Evolutionary conservation across 176 grass and related monocot genomes (phyloP).

Genomic region (Cymbopogon citratus): DNA sequence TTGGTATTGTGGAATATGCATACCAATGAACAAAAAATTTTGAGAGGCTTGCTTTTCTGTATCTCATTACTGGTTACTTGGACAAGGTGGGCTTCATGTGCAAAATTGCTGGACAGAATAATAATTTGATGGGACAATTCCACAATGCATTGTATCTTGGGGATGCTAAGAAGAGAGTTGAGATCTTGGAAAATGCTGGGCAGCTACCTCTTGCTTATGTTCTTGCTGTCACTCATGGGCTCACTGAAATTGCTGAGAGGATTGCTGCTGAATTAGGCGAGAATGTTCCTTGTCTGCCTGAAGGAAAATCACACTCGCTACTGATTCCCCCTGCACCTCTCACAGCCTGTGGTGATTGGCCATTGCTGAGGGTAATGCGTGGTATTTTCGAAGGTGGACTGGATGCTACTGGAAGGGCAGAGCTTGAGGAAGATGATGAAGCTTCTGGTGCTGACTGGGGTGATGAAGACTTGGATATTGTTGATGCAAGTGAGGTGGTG

Average conservation of each 20-base stretch:
- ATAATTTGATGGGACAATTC: constrained; percentile 88
- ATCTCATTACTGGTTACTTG: constrained; percentile 78
- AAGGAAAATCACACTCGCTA: constrained; percentile 54
- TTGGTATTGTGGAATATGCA: constrained; percentile 87
- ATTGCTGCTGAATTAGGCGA: constrained; percentile 70
- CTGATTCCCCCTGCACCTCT: constrained; percentile 64
- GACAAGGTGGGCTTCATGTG: constrained; percentile 81
- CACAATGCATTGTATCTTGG: constrained; percentile 89
- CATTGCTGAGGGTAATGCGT: constrained; percentile 75
- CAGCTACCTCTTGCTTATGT: constrained; percentile 85
- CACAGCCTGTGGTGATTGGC: constrained; percentile 59
- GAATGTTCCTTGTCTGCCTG: constrained; percentile 56
- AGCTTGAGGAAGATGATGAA: constrained; percentile 56
- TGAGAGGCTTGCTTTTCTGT: constrained; percentile 89
- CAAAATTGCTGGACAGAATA: constrained; percentile 77
- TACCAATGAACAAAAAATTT: constrained; percentile 93
- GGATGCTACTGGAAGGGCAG: constrained; percentile 57
- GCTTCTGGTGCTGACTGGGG: constrained; percentile 37
- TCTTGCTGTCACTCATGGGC: constrained; percentile 68
- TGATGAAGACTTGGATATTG: too few species aligned
- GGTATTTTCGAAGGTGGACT: constrained; percentile 83
- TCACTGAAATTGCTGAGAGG: constrained; percentile 65
- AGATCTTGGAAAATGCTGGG: constrained; percentile 79
- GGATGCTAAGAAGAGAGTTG: constrained; percentile 58
- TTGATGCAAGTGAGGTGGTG: too few species aligned